phyloP scores from a whole-genome alignment of 768 basidiomycete species.

The Leccinum disarticulatum region DNA sequence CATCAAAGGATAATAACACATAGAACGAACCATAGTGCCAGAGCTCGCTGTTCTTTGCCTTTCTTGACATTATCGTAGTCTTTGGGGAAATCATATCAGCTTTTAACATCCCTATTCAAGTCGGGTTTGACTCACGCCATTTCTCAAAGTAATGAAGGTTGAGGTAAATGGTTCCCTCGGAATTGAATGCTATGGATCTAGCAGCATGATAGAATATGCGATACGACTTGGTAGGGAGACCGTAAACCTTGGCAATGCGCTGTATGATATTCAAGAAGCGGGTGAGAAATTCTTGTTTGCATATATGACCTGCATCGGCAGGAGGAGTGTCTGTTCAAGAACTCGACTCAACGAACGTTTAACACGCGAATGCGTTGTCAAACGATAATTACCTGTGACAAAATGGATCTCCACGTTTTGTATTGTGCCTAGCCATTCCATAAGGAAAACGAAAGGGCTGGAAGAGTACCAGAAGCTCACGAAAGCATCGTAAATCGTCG shows the following conservation, averaged over 20 bases:
- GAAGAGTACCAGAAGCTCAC: slow-evolving; percentile 34
- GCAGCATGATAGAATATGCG: background rate
- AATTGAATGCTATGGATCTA: background rate
- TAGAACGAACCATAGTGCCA: too few species aligned
- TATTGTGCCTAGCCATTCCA: slow-evolving; percentile 45
- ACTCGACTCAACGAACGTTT: background rate
- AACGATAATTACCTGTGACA: slow-evolving; percentile 45
- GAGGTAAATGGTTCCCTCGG: background rate
- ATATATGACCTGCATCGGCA: slow-evolving; percentile 36
- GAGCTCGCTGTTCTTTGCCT: too few species aligned
- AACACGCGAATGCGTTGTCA: background rate
- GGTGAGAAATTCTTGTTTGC: slow-evolving; percentile 44
- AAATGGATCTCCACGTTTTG: slow-evolving; percentile 57
- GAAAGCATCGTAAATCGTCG: slow-evolving; percentile 54
- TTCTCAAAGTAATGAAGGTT: background rate
- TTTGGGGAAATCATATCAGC: too few species aligned
- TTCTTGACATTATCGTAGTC: too few species aligned
- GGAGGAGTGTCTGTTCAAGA: slow-evolving; percentile 50
- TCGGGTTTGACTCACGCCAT: too few species aligned
- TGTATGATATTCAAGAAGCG: slow-evolving; percentile 70
- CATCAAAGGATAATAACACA: too few species aligned
- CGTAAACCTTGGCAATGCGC: slow-evolving; percentile 64
- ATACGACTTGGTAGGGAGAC: slow-evolving; percentile 47
- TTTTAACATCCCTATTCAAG: too few species aligned
- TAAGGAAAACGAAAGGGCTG: background rate